These are phyloP conservation scores for Myxozyma udenii DNA, from an alignment of 805 yeast genomes.

Conservation along the genomic window DNA sequence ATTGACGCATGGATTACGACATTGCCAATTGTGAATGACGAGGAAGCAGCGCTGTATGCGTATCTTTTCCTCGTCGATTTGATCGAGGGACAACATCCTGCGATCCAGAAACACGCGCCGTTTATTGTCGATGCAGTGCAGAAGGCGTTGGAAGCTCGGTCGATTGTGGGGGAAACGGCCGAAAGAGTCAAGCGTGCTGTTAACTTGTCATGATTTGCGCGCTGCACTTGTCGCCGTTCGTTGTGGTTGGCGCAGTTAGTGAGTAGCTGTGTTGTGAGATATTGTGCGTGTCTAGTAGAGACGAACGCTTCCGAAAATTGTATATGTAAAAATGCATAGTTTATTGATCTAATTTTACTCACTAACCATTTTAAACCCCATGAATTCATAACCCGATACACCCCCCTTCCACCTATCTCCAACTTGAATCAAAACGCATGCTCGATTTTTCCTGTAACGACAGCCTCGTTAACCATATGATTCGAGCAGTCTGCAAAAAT, in stretches of 20 bases:
- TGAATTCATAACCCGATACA: no score
- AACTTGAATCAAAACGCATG: not conserved
- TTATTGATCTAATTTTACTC: no score
- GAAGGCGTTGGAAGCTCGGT: conserved; percentile 21
- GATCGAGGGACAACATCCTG: conserved; percentile 63
- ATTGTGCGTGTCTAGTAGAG: no score
- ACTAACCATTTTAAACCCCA: no score
- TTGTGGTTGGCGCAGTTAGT: no score
- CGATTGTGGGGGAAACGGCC: conserved; percentile 27
- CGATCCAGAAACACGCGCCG: conserved; percentile 53
- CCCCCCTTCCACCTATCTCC: no score
- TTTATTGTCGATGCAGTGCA: conserved; percentile 16
- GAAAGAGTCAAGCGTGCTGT: conserved; percentile 27
- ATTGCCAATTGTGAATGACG: conserved; percentile 79
- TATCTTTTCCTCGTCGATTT: conserved; percentile 72
- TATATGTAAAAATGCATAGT: no score
- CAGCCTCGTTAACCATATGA: conserved; percentile 54
- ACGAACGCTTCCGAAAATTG: no score
- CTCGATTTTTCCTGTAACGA: conserved; percentile 9
- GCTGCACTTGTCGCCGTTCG: no score
- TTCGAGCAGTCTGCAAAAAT: conserved; percentile 71
- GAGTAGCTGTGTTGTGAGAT: no score
- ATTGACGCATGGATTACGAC: conserved; percentile 74
- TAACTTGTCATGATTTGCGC: no score
- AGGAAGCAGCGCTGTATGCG: conserved; percentile 81